Percentiles rank a stretch among this genome's conserved stretches.
Evolutionary conservation across 176 grass and related monocot species (phyloP).

Genomic region (Carex cristatella): DNA sequence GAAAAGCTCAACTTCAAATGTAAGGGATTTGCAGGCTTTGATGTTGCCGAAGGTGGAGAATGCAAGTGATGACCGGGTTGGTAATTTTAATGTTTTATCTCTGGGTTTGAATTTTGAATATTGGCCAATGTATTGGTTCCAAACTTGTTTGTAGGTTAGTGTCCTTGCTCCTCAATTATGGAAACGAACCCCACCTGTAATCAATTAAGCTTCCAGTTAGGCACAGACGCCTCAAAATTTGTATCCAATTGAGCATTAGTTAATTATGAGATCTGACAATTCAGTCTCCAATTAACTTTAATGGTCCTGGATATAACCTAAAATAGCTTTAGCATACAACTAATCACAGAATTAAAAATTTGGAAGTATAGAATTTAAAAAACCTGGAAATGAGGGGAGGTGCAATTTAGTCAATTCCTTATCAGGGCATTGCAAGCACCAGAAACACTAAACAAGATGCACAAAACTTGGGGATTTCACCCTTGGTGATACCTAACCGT

Average conservation of each 20-base stretch:
- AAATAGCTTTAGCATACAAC: neutral
- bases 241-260: neutral
- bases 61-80: conserved; percentile 76
- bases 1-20: conserved; percentile 49
- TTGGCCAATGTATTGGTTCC: neutral
- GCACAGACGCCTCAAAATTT: neutral
- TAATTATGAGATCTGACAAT: neutral
- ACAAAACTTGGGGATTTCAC: neutral
- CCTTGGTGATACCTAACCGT: neutral
- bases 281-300: neutral
- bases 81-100: conserved; percentile 23
- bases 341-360: neutral
- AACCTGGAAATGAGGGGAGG: neutral
- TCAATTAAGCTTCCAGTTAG: neutral
- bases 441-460: neutral
- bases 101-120: conserved; percentile 2
- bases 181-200: neutral
- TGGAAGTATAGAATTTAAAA: neutral
- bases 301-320: neutral
- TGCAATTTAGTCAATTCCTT: neutral
- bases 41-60: conserved; percentile 96
- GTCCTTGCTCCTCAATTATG: conserved; percentile 9
- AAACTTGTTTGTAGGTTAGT: neutral
- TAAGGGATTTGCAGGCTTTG: conserved; percentile 66
- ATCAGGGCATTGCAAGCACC: neutral